phyloP scores from a whole-genome alignment of 1,284 basidiomycete species.

The Ganoderma lucidum region DNA sequence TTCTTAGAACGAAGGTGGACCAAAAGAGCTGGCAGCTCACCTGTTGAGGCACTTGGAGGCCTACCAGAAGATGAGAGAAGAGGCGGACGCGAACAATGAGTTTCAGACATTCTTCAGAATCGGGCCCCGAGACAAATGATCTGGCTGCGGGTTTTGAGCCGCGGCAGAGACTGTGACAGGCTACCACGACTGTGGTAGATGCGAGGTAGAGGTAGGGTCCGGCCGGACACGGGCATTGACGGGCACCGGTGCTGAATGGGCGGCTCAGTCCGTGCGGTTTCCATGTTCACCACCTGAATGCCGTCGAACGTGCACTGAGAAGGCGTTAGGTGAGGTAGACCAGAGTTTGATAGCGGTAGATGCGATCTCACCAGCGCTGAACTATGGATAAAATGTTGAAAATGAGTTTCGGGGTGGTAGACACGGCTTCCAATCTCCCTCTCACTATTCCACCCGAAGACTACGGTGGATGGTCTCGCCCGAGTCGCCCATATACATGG shows the following conservation, averaged over 20 bases:
- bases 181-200: not conserved
- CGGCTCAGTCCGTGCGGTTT: not conserved
- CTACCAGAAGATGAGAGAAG: not conserved
- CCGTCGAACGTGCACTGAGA: not conserved
- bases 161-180: not conserved
- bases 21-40: not conserved
- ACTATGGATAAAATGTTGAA: conserved; percentile 40
- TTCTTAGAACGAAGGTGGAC: not conserved
- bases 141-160: not conserved
- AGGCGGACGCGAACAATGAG: not conserved
- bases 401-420: conserved; percentile 40
- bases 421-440: conserved; percentile 37
- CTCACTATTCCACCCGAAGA: not conserved
- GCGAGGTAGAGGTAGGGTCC: not conserved
- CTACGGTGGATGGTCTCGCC: not conserved
- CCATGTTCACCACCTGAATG: not conserved
- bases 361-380: conserved; percentile 25
- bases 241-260: not conserved
- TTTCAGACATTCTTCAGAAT: not conserved
- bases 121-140: not conserved
- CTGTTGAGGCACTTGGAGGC: not conserved
- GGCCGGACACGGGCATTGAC: not conserved
- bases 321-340: not conserved
- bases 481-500: not conserved
- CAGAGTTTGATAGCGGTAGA: not conserved